Evolutionary conservation across 306 rosid species (phyloP).

Genomic region (Aeschynomene evenia): DNA sequence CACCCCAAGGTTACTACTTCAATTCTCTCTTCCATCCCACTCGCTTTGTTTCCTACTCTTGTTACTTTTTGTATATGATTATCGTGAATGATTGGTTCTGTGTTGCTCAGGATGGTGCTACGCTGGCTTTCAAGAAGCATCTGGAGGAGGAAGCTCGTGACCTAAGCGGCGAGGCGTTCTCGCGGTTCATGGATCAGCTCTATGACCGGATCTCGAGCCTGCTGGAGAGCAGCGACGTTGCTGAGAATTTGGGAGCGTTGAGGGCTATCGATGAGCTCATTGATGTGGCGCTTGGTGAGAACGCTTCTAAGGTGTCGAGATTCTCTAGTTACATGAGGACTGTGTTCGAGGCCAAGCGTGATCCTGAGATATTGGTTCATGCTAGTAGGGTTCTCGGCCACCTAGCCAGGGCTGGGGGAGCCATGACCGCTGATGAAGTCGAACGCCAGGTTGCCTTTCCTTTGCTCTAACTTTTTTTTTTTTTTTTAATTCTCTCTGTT

Average conservation of each 20-base stretch:
- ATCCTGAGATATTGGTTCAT: constrained; percentile 83
- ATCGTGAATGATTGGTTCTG: too few relatives aligned
- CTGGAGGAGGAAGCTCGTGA: constrained; percentile 95
- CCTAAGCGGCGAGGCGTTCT: constrained; percentile 86
- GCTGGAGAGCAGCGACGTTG: constrained; percentile 73
- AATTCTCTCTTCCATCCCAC: not conserved
- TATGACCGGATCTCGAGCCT: constrained; percentile 80
- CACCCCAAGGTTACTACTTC: constrained; percentile 58
- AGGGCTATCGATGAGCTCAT: constrained; percentile 96
- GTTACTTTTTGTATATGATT: too few relatives aligned
- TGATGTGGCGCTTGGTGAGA: constrained; percentile 92
- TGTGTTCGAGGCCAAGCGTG: constrained; percentile 85
- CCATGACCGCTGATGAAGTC: constrained; percentile 98
- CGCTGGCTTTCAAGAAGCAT: constrained; percentile 75
- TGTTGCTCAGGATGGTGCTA: constrained; percentile 70
- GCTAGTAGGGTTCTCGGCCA: constrained; percentile 97
- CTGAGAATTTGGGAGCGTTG: constrained; percentile 87
- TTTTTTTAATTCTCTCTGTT: too few relatives aligned
- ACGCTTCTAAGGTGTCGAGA: constrained; percentile 88
- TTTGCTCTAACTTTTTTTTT: too few relatives aligned
- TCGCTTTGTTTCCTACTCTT: too few relatives aligned
- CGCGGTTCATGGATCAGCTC: constrained; percentile 92
- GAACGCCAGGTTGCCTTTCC: constrained; percentile 72
- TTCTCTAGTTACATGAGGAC: constrained; percentile 78
- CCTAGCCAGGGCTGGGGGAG: constrained; percentile 94